Base-by-base conservation (phyloP, 306 rosid genomes). In the Rosa persica region DNA sequence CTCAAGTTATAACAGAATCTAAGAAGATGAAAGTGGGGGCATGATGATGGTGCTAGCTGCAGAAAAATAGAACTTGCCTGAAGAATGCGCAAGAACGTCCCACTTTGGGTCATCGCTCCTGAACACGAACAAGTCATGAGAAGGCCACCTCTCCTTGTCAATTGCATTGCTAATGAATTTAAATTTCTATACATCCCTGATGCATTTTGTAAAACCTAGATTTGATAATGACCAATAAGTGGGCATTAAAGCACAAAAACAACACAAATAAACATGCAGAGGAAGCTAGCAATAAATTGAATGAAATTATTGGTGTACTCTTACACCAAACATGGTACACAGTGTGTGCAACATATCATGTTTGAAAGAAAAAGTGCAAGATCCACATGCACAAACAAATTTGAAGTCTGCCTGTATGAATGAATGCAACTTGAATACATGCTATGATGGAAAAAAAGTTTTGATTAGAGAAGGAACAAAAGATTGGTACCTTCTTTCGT, bases 121-220 rank as follows among this genome's bases (percentile, higher is more conserved):
- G 98, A 89, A 74, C 98, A 94, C 8, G 97, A 92, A 87, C 97
- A 92, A 15, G 97, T 92, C 98, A 95, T 92, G 51, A 95, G 90
- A 85, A 95, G 92, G 74, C 98, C 97, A 10, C 98, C 98, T 80
- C 80, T 87, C 83, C 81, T 91, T 43, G 98, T 95, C 83, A 95
- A 83, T 77, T 84, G 91, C 97, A 95, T 91, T 11, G 98, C 97
- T 48, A 91, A 79, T 17, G 98, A 95, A 85, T 95, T 95, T 82
- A 92, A 79, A 73, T 78, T 91, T 75, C 97, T 86, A 83, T 92
- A 95, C 98, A 95, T 95, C 40, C 98, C 96, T 73, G 92, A 87
- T 67, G 98, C 98, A 57, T 87, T 85, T 74, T 84, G 92, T 46
- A 95, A 79, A 79, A 80, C 98, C 98, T 95, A 91, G 55, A 84